Base-by-base conservation (phyloP, 352 stramenopile species). In the Phytophthora melonis region DNA sequence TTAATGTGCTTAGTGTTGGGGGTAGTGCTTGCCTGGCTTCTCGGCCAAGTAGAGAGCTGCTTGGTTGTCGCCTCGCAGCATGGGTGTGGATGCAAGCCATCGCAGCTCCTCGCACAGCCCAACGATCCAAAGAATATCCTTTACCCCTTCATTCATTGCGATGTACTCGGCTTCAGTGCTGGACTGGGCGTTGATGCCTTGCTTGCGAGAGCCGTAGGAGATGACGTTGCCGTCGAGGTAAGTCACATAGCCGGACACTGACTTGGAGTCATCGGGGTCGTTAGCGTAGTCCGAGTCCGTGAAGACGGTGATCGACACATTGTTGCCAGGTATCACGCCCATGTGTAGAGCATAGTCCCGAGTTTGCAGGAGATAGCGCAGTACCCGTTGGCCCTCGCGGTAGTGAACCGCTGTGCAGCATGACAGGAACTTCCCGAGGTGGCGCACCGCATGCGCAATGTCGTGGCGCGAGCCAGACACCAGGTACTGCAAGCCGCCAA, bases 141-240 rank as follows among this genome's bases (percentile, higher is more conserved):
- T 49, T 0, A 60, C 53, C 2, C 67, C 66, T 62, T 79, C 73
- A n/a, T 70, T 57, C 73, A 81, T 79, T 0, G 69, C 73, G 10
- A 74, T 52, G n/a, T 80, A 82, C 25, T 79, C 71, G 0, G 68
- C 64, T 23, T 80, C 68, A 5, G 70, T 77, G 0, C 71, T 85
- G 3, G 75, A 78, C 1, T 70, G 52, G 0, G 78, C 64, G 13
- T 77, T 78, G 36, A 81, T 63, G 10, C 58, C 57, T 61, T 82
- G 71, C 25, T 84, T 82, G 4, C 58, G 47, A 0, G 74, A n/a
- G n/a, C n/a, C n/a, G n/a, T n/a, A n/a, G n/a, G n/a, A 81, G 0
- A 84, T 69, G 0, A 60, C 66, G 3, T 71, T 73, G 1, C 61
- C 70, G 23, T 81, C 61, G 0, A 81, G 30, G 9, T 66, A 36